Evolutionary conservation across 768 basidiomycete genomes (phyloP), one percentile per base, ranked within the genome.

Genomic region (Mycena pura): DNA sequence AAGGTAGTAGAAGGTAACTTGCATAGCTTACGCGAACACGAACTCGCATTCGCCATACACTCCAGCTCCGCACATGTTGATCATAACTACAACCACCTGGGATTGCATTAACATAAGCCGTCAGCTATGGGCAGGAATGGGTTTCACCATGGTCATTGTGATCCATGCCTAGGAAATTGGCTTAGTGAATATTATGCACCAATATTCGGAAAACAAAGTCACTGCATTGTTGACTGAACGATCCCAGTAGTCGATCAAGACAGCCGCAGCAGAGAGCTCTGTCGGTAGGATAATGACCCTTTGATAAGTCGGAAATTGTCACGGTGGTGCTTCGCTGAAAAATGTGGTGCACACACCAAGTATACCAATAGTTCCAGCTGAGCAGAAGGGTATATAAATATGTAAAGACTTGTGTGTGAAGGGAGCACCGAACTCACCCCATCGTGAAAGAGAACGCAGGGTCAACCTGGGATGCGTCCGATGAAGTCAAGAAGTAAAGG

Each of bases 11-110:
- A 14, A 62, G 17, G 32, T 28, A 50, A 28, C 1, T 11, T 25
- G 9, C 14, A 14, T 17, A 8, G 14, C 86, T 72, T 62, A 89
- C 81, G 92, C 92, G 71, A 95, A 95, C 47, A 87, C 80, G 70
- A 96, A 96, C 74, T 95, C 94, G 7, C 86, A 86, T 74, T 95
- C 92, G 32, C 92, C 91, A 68, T 93, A 93, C 27, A 84, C 90
- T 76, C 86, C 88, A 41, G 90, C 88, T 46, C 91, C 92, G 6
- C 86, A 74, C 78, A 90, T 70, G 70, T 93, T 93, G 74, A 93
- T 95, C 27, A 76, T 77, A 40, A 96, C 72, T 39, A 91, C 88
- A 25, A 96, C 87, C 36, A 91, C 68, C 68, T 95, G 76, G 53
- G 87, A 31, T 29, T 24, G 44, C 7, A 32, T 36, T 13, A 27